A percentile compares a stretch with the other conserved stretches of the same genome.
phyloP scores from a whole-genome alignment of 768 basidiomycete genomes.

The Mycena indigotica region DNA sequence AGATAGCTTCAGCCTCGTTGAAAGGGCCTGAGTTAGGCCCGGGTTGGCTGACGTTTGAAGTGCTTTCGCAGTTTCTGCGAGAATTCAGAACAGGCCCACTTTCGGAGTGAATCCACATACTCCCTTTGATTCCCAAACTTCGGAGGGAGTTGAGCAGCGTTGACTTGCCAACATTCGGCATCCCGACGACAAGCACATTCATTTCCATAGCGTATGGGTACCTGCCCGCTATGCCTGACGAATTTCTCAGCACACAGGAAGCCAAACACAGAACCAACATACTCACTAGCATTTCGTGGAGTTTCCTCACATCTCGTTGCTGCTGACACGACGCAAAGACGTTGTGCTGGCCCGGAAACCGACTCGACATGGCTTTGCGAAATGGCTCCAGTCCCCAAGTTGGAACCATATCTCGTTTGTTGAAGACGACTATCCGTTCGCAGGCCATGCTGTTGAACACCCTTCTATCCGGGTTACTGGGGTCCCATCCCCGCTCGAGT shows the following conservation, averaged over 20 bases:
- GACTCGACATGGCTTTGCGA: constrained; percentile 65
- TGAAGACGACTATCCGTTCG: constrained; percentile 88
- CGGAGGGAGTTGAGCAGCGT: constrained; percentile 90
- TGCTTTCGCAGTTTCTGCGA: constrained; percentile 78
- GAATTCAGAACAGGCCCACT: background rate
- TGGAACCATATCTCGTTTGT: constrained; percentile 91
- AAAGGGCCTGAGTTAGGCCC: constrained; percentile 86
- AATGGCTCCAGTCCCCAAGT: constrained; percentile 89
- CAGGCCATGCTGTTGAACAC: constrained; percentile 51
- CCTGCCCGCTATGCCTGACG: constrained; percentile 65
- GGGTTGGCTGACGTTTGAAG: constrained; percentile 87
- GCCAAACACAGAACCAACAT: constrained; percentile 38
- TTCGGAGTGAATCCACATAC: constrained; percentile 48
- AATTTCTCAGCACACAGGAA: constrained; percentile 1
- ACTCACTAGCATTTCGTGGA: constrained; percentile 75
- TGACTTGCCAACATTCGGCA: constrained; percentile 99
- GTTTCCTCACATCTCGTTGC: constrained; percentile 60
- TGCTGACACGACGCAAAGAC: constrained; percentile 76
- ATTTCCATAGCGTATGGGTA: constrained; percentile 73
- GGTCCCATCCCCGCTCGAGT: constrained; percentile 62
- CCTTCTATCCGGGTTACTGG: constrained; percentile 42
- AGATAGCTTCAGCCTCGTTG: constrained; percentile 85
- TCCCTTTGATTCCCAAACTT: constrained; percentile 82
- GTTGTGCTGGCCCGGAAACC: constrained; percentile 68
- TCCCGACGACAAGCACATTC: constrained; percentile 92